phyloP scores from a whole-genome alignment of 2,329 filamentous ascomycete genomes.

The Trichoderma oligosporum region DNA sequence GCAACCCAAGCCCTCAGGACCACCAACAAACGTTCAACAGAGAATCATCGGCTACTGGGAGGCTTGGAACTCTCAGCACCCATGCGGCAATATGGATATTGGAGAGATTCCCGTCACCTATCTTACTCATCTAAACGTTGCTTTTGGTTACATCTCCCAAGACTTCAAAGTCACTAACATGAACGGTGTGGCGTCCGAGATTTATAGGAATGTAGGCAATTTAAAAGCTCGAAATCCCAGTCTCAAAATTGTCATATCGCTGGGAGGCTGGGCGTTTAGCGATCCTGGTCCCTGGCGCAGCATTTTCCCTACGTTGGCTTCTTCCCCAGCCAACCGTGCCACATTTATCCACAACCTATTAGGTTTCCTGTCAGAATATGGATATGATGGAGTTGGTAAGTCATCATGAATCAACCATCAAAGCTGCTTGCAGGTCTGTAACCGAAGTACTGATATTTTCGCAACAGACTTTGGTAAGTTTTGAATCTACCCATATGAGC shows the following conservation, averaged over 20 bases:
- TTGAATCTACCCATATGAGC: too few species aligned
- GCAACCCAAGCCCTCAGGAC: neutral
- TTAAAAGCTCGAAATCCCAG: conserved; percentile 29
- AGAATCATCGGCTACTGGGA: conserved; percentile 35
- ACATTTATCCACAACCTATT: neutral
- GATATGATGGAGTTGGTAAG: conserved; percentile 27
- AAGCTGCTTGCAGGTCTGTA: too few species aligned
- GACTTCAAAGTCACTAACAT: conserved; percentile 29
- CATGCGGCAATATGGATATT: neutral
- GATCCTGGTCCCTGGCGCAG: conserved; percentile 25
- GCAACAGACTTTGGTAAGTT: too few species aligned
- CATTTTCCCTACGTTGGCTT: neutral
- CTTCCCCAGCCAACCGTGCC: neutral
- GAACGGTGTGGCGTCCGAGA: conserved; percentile 18
- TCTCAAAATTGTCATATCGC: conserved; percentile 32
- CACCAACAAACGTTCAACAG: conserved; percentile 21
- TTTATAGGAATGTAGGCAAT: conserved; percentile 28
- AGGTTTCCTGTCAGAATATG: conserved; percentile 19
- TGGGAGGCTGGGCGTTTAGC: conserved; percentile 41
- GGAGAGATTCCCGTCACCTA: neutral
- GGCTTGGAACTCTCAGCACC: conserved; percentile 23
- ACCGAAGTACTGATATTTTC: too few species aligned
- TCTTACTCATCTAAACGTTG: conserved; percentile 28
- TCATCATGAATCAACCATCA: too few species aligned
- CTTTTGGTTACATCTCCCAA: conserved; percentile 33